Base-by-base conservation (phyloP, 768 basidiomycete species). In the Naganishia onofrii region DNA sequence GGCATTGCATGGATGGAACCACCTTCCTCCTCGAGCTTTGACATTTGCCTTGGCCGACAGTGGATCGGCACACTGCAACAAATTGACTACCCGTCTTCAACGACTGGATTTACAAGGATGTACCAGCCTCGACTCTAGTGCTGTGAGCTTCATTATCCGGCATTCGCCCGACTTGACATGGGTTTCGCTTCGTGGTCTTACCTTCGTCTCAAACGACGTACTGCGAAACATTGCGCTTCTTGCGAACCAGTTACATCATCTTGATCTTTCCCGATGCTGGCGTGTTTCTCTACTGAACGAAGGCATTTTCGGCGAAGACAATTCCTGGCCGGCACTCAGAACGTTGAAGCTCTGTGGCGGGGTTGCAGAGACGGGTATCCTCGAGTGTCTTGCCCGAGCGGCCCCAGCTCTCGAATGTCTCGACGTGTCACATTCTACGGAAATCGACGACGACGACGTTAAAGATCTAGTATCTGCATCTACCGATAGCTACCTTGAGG, bases 1-100 rank as follows among this genome's bases (percentile, higher is more conserved):
- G 69, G 87, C 93, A 78, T 80, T 92, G 75, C 85, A 86, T 70
- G 84, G 88, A 71, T 93, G 91, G 76, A 69, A 76, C 8, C 88
- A 87, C 75, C 82, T 93, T 74, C 86, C 87, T 72, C 88, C 51
- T 12, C 68, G 31, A 63, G 70, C 29, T 53, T 70, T 60, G 23
- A 29, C 66, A 67, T 42, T 75, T 85, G 56, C 74, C 86, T 85
- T 69, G 82, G 83, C 48, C 84, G 86, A 52, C 78, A 80, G 72
- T 81, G 75, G 26, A 29, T 60, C 32, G 0, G 28, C 38, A 26
- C 26, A 34, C 13, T 42, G 21, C 4, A 34, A 36, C n/a, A 31
- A 36, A 32, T 36, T 68, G 9, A 26, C 32, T n/a, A 67, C 63
- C 5, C n/a, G 56, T 51, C 44, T 71, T n/a, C 42, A 63, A 31